Base-by-base conservation (phyloP, 805 yeast species). In the Spathaspora gorwiae region DNA sequence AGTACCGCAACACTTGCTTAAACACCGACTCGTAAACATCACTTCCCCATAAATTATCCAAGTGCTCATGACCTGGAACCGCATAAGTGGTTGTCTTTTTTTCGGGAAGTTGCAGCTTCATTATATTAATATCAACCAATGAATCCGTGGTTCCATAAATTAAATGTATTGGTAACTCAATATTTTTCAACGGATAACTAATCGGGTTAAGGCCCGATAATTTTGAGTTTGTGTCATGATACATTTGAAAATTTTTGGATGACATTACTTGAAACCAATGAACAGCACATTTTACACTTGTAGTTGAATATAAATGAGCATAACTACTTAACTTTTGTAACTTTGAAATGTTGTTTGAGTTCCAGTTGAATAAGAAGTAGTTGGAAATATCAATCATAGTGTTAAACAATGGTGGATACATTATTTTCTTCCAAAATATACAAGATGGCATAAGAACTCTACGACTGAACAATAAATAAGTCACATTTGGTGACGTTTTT, bases 201-300 rank as follows among this genome's bases (percentile, higher is more conserved):
- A 67, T 58, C 1, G 76, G 69, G 32, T 56, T 56, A 40, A 64
- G 52, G n/a, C 63, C 65, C 7, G 65, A 51, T 13, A 51, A 40
- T 15, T 41, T 43, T 7, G 51, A 38, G 30, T 39, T 41, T 8
- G 58, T 31, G 37, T 88, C 96, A 56, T 87, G 94, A 64, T 81
- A 92, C 96, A 94, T 85, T 62, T 90, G 96, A 62, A 92, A 90
- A 40, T 78, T 75, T 39, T 79, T 79, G 6, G 85, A 74, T 43
- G 84, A 74, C 49, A 92, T 87, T 43, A 92, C 90, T 65, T 89
- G 96, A 57, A 89, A 88, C 97, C 97, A 89, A 64, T 89, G 97
- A n/a, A 90, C 97, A 38, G 89, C 90, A 8, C 87, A 79, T 63
- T 90, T 92, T 26, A 90, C 98, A 2, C 90, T 81, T 0, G 98